Base-by-base conservation (phyloP, 1,139 yeast species). In the Suhomyces coccinellae region DNA sequence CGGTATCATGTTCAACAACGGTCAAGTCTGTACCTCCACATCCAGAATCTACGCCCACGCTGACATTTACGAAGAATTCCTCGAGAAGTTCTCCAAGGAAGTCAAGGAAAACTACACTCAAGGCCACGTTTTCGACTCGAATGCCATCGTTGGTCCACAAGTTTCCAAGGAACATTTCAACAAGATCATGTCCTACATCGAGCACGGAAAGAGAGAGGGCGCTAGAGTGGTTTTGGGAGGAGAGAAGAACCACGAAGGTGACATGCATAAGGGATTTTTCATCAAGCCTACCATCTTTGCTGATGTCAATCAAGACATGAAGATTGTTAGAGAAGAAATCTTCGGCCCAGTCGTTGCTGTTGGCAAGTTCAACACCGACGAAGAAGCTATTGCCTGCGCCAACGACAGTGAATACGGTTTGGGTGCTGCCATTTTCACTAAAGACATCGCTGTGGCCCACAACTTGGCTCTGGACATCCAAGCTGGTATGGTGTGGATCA, bases 1-100 rank as follows among this genome's bases (percentile, higher is more conserved):
- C 52, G 97, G 97, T 55, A 82, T 90, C 51, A 83, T 87, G 77
- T 77, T 75, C 65, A 90, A 90, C 68, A 81, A 86, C 59, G 79
- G 79, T 41, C 79, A 74, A 60, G 65, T 73, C 44, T 74, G 79
- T 63, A 67, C 75, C 40, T 64, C 78, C 14, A 74, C 77, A 32
- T 73, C 79, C 16, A 66, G 79, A 62, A 59, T 73, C 49, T 74
- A 73, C 51, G 67, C 65, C 27, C 79, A 74, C 50, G 77, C 69
- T 55, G 58, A 59, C 31, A 53, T 73, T 35, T 71, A 74, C 55
- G 79, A 74, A 33, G 52, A 65, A 44, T 87, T 87, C 63, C 65
- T 87, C 39, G 58, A 65, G 13, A 53, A 61, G 14, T 74, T 77
- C 52, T 64, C 64, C 29, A 60, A 46, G 5, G 52, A 52, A 41